phyloP scores from a whole-genome alignment of 164 flowering plant genomes.

The Vitis labrusca region DNA sequence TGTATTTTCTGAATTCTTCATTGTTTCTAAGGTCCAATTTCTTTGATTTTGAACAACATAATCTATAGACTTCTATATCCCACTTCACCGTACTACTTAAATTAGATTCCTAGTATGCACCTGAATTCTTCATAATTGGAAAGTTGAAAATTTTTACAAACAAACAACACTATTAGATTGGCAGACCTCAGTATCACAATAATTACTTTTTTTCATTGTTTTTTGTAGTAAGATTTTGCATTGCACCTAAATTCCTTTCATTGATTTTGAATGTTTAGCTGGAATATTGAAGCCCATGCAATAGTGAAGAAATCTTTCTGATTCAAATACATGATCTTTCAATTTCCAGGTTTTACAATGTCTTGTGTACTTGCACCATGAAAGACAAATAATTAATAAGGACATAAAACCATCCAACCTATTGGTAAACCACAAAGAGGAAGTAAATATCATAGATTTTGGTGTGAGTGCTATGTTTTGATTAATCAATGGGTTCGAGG shows the following conservation, averaged over 20 bases:
- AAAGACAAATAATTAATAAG: conserved; percentile 92
- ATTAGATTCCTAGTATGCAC: too few species aligned
- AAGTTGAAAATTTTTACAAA: too few species aligned
- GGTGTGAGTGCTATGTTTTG: conserved; percentile 87
- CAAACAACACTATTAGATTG: too few species aligned
- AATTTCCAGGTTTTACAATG: conserved; percentile 78
- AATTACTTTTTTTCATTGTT: too few species aligned
- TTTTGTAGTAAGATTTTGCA: conserved; percentile 11
- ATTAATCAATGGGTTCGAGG: conserved; percentile 74
- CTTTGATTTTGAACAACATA: too few species aligned
- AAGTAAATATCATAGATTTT: conserved; percentile 95
- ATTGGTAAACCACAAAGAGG: conserved; percentile 88
- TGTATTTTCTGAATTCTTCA: conserved; percentile 24
- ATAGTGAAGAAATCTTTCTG: background rate
- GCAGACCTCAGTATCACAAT: too few species aligned
- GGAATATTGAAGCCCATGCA: background rate
- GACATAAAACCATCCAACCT: conserved; percentile 98
- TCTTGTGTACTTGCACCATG: conserved; percentile 86
- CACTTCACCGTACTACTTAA: too few species aligned
- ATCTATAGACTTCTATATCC: too few species aligned
- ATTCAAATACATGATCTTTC: background rate
- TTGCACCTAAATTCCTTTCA: background rate
- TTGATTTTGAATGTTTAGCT: background rate
- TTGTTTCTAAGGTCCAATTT: background rate
- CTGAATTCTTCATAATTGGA: too few species aligned